Evolutionary conservation across 352 stramenopile species (phyloP).

Genomic region (Phytophthora quininea): DNA sequence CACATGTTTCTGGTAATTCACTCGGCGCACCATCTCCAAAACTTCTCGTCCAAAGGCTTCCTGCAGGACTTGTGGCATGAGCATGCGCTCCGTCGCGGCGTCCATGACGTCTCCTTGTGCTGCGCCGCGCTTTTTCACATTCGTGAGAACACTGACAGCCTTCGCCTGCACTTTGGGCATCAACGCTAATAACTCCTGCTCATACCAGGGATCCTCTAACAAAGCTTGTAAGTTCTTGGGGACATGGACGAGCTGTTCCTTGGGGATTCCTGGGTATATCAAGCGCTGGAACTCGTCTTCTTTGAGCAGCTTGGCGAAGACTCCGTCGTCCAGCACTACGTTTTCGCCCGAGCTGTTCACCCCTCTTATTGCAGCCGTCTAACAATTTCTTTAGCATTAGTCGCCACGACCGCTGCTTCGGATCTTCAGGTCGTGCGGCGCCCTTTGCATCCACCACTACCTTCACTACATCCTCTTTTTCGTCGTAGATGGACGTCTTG

Average conservation of each 20-base stretch:
- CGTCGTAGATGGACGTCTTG: constrained; percentile 57
- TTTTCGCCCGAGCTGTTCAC: constrained; percentile 60
- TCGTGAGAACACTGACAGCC: constrained; percentile 71
- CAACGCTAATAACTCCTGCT: constrained; percentile 71
- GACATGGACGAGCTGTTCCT: constrained; percentile 66
- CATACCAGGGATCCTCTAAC: constrained; percentile 81
- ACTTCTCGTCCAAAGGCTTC: constrained; percentile 87
- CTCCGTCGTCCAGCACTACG: constrained; percentile 76
- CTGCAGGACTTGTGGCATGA: constrained; percentile 81
- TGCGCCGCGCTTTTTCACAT: constrained; percentile 82
- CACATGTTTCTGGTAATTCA: constrained; percentile 85
- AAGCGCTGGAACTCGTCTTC: constrained; percentile 76
- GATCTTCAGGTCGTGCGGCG: constrained; percentile 30
- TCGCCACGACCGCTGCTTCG: constrained; percentile 58
- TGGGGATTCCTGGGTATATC: constrained; percentile 80
- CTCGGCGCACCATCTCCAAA: constrained; percentile 81
- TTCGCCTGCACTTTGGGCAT: constrained; percentile 87
- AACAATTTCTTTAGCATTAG: constrained; percentile 71
- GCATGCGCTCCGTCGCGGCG: constrained; percentile 57
- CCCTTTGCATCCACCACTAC: constrained; percentile 30
- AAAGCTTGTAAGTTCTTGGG: constrained; percentile 78
- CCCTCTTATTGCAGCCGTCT: constrained; percentile 60
- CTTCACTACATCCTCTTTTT: constrained; percentile 60
- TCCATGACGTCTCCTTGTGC: constrained; percentile 85
- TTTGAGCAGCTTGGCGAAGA: constrained; percentile 80